Conservation (phyloP, 768 basidiomycete species). For the Hortiboletus campestris region DNA sequence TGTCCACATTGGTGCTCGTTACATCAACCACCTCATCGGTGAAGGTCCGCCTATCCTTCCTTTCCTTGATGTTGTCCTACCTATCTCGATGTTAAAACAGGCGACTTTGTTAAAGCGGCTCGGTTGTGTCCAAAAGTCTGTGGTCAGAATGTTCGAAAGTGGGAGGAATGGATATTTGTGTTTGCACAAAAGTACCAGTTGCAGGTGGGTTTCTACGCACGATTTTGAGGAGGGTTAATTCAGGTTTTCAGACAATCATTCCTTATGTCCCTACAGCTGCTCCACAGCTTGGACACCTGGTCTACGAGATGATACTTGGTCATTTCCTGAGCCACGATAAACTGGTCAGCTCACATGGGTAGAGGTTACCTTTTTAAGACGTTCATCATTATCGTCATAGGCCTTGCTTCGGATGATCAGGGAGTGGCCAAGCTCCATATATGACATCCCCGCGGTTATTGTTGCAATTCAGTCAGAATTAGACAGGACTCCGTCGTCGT, state of each 20-base stretch:
- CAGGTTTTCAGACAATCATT: constrained; percentile 65
- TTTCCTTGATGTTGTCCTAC: neutral
- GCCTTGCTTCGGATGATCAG: constrained; percentile 74
- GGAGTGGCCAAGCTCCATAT: constrained; percentile 90
- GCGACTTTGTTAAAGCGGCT: constrained; percentile 76
- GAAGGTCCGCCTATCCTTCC: constrained; percentile 53
- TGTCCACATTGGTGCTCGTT: constrained; percentile 76
- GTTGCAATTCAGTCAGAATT: constrained; percentile 84
- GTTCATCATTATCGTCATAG: constrained; percentile 37
- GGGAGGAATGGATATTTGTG: constrained; percentile 94
- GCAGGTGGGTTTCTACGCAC: constrained; percentile 48
- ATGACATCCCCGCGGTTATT: constrained; percentile 84
- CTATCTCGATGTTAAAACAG: constrained; percentile 30
- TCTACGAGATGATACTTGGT: constrained; percentile 94
- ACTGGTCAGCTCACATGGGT: constrained; percentile 42
- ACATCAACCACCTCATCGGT: constrained; percentile 79
- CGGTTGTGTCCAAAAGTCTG: constrained; percentile 82
- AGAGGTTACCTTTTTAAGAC: neutral
- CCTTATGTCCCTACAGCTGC: constrained; percentile 83
- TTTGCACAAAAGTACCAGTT: constrained; percentile 82
- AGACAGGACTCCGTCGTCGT: constrained; percentile 56
- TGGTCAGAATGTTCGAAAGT: constrained; percentile 71
- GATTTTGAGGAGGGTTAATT: neutral
- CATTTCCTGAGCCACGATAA: constrained; percentile 80
- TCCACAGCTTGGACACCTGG: constrained; percentile 76